Conservation (phyloP, 192 early-diverging fungal genomes). For the Umbelopsis sp. region DNA sequence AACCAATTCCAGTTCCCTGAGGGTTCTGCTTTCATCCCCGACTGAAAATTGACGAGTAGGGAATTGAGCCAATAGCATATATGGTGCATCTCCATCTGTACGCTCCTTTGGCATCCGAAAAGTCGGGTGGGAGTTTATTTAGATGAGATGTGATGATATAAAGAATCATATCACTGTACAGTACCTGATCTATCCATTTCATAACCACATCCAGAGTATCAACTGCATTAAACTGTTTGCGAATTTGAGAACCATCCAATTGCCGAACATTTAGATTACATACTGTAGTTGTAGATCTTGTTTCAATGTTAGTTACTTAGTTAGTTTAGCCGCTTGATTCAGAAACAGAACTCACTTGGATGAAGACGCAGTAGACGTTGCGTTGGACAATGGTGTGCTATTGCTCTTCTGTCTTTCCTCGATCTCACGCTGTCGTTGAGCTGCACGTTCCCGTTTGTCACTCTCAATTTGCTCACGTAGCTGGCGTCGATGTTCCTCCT, state of each 20-base stretch:
- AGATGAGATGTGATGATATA: too few species aligned
- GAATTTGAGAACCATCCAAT: slow-evolving; percentile 27
- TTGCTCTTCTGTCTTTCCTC: neutral
- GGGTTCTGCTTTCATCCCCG: slow-evolving; percentile 19
- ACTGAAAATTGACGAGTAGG: slow-evolving; percentile 34
- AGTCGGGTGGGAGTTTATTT: too few species aligned
- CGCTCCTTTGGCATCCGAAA: slow-evolving; percentile 20
- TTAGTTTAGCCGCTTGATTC: neutral
- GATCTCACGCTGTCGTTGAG: neutral
- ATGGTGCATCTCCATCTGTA: slow-evolving; percentile 35
- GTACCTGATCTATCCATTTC: slow-evolving; percentile 35
- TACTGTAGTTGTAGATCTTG: neutral
- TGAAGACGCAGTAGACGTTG: neutral
- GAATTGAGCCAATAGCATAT: slow-evolving; percentile 35
- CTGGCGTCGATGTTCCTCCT: slow-evolving; percentile 28
- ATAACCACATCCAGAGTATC: slow-evolving; percentile 25
- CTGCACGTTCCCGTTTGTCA: slow-evolving; percentile 21
- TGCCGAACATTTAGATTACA: slow-evolving; percentile 35
- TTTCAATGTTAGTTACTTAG: neutral
- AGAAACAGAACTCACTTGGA: neutral
- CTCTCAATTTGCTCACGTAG: slow-evolving; percentile 34
- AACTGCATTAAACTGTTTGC: slow-evolving; percentile 26
- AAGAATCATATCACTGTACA: too few species aligned
- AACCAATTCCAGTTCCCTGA: slow-evolving; percentile 21
- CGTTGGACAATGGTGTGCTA: neutral